A percentile compares a stretch with the other conserved stretches of the same genome.
phyloP scores from a whole-genome alignment of 2,329 filamentous ascomycete genomes.

The Didymella pinodella region DNA sequence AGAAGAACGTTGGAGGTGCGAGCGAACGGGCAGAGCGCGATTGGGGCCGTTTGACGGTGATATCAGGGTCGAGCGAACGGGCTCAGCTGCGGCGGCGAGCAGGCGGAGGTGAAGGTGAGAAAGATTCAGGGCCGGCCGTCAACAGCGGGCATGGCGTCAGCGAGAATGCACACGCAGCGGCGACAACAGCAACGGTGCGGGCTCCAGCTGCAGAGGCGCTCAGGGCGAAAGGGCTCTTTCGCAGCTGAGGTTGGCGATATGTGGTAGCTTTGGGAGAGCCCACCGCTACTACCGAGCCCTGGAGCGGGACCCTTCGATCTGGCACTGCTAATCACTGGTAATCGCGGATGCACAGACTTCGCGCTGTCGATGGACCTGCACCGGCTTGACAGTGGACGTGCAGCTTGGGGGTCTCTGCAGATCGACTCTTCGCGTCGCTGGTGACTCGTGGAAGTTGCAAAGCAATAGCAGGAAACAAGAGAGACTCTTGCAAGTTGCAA shows the following conservation, averaged over 20 bases:
- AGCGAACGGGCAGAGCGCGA: slow-evolving; percentile 10
- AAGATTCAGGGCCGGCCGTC: slow-evolving; percentile 4
- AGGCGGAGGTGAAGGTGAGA: slow-evolving; percentile 8
- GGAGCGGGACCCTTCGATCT: slow-evolving; percentile 14
- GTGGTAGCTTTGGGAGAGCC: slow-evolving; percentile 15
- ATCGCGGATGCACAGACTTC: slow-evolving; percentile 20
- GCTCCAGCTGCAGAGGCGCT: slow-evolving; percentile 5
- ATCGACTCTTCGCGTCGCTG: background rate
- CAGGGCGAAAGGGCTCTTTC: slow-evolving; percentile 7
- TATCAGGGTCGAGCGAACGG: slow-evolving; percentile 10
- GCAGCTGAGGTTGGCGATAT: slow-evolving; percentile 15
- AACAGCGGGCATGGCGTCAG: slow-evolving; percentile 19
- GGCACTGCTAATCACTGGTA: slow-evolving; percentile 19
- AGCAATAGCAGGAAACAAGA: background rate
- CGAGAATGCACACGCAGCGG: slow-evolving; percentile 14
- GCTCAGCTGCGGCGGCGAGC: slow-evolving; percentile 16
- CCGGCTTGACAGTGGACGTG: slow-evolving; percentile 2
- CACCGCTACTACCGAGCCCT: slow-evolving; percentile 6
- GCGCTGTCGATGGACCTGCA: slow-evolving; percentile 17
- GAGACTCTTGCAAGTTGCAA: background rate
- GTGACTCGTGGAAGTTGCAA: background rate
- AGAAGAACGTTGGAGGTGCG: slow-evolving; percentile 8
- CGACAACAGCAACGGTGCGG: slow-evolving; percentile 1
- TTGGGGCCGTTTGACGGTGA: slow-evolving; percentile 12
- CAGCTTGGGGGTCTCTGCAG: slow-evolving; percentile 3